phyloP scores from a whole-genome alignment of 306 rosid genomes.

The Cucurbita maxima region DNA sequence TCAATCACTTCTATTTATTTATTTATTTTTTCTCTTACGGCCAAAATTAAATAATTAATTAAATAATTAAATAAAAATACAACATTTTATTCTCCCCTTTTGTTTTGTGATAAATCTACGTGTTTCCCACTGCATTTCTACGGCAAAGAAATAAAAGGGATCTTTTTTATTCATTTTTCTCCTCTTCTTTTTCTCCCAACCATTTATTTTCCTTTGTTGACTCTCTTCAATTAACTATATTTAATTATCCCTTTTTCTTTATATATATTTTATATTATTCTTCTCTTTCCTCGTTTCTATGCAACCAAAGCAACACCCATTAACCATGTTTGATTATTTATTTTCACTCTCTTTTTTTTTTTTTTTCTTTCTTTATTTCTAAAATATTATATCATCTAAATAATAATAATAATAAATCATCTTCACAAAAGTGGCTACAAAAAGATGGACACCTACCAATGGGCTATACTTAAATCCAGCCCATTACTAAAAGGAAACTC shows the following conservation, averaged over 20 bases:
- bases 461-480: no score
- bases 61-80: no score
- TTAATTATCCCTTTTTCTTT: neutral
- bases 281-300: neutral
- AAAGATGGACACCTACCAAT: neutral
- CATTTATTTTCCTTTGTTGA: neutral
- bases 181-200: neutral
- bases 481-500: neutral
- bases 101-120: neutral
- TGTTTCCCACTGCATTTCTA: constrained; percentile 8
- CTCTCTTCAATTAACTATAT: neutral
- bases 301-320: neutral
- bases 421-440: no score
- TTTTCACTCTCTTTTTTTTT: neutral
- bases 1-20: neutral
- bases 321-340: neutral
- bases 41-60: neutral
- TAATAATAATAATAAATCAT: no score
- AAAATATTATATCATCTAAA: no score
- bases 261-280: neutral
- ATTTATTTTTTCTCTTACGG: no score
- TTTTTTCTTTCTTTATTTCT: no score
- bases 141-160: constrained; percentile 1
- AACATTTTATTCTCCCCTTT: neutral
- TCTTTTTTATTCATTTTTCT: neutral